A percentile compares a stretch with the other conserved stretches of the same genome.
phyloP scores from a whole-genome alignment of 2,329 filamentous ascomycete genomes.

The Microdochium trichocladiopsis region DNA sequence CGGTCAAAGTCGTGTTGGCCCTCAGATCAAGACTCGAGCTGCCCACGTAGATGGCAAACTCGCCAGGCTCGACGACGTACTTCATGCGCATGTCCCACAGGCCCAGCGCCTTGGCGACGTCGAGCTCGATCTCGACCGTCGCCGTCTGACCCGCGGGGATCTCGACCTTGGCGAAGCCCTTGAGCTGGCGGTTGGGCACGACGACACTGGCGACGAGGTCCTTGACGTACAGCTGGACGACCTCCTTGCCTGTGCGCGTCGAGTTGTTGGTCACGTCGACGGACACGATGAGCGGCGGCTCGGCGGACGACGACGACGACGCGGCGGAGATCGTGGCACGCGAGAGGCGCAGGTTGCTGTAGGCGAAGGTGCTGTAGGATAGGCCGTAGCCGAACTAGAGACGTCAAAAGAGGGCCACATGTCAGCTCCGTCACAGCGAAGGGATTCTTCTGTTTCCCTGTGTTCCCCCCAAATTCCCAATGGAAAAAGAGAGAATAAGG shows the following conservation, averaged over 20 bases:
- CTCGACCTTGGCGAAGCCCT: constrained; percentile 60
- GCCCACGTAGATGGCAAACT: constrained; percentile 59
- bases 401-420: too few relatives aligned
- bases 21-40: constrained; percentile 49
- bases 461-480: too few relatives aligned
- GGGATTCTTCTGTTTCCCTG: too few relatives aligned
- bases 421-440: too few relatives aligned
- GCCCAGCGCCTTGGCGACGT: constrained; percentile 38
- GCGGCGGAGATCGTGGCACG: constrained; percentile 36
- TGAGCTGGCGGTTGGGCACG: constrained; percentile 57
- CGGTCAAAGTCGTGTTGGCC: constrained; percentile 48
- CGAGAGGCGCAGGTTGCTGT: constrained; percentile 45
- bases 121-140: constrained; percentile 38
- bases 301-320: too few relatives aligned
- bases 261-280: constrained; percentile 57
- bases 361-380: constrained; percentile 58
- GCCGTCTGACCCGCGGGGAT: constrained; percentile 53
- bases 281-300: constrained; percentile 49
- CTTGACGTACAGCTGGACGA: constrained; percentile 62
- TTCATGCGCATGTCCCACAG: constrained; percentile 55
- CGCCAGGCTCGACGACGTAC: constrained; percentile 67
- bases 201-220: constrained; percentile 56
- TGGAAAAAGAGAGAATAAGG: background rate
- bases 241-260: constrained; percentile 52
- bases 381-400: constrained; percentile 60